Conservation (phyloP, 768 basidiomycete species). For the Tulasnella sp. region DNA sequence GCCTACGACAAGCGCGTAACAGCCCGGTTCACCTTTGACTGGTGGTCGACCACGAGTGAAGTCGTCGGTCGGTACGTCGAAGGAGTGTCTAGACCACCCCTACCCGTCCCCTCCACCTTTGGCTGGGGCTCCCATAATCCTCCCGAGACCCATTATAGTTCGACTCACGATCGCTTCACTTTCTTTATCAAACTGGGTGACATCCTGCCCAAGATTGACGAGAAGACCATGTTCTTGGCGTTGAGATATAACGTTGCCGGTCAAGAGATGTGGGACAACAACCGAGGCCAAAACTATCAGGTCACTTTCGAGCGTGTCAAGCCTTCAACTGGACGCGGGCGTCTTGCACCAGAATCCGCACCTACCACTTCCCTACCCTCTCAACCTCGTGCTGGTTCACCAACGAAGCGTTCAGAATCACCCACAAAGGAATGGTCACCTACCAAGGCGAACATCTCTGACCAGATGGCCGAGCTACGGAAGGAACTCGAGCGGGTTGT, state of each 20-base stretch:
- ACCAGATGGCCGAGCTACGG: conserved; percentile 8
- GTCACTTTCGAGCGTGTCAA: conserved; percentile 40
- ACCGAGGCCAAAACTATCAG: conserved; percentile 62
- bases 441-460: neutral
- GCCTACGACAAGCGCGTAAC: conserved; percentile 80
- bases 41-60: conserved; percentile 94
- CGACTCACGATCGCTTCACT: conserved; percentile 53
- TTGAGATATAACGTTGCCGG: conserved; percentile 59
- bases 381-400: no score
- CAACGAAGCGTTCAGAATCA: neutral
- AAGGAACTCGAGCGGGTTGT: conserved; percentile 9
- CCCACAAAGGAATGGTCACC: neutral
- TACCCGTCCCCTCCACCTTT: conserved; percentile 23
- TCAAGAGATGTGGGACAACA: conserved; percentile 88
- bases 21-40: conserved; percentile 84
- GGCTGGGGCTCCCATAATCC: conserved; percentile 17
- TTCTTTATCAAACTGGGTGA: conserved; percentile 70
- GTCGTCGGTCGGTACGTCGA: conserved; percentile 64
- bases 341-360: neutral
- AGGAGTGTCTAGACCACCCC: conserved; percentile 24
- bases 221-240: conserved; percentile 70
- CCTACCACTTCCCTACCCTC: no score
- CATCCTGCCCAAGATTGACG: conserved; percentile 60
- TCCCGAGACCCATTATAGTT: neutral
- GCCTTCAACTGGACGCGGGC: neutral